Evolutionary conservation across 192 early-diverging fungal species (phyloP).

Genomic region (Entomortierella lignicola): DNA sequence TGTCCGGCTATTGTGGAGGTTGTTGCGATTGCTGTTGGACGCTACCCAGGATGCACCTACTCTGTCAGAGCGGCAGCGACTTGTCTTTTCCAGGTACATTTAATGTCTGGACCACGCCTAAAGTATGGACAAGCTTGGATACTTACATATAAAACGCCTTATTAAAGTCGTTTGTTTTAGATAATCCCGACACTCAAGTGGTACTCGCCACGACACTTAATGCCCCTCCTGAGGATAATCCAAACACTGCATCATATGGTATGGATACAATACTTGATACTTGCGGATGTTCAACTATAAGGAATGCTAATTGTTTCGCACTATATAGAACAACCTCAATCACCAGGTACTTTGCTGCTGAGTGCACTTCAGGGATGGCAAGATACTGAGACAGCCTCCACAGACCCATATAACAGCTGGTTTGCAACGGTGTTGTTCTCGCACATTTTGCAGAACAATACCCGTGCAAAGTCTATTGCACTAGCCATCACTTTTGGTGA

Average conservation of each 20-base stretch:
- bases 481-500: slow-evolving; percentile 81
- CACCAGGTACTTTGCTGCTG: slow-evolving; percentile 91
- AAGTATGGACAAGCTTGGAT: too few relatives aligned
- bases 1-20: slow-evolving; percentile 85
- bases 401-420: slow-evolving; percentile 90
- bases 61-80: slow-evolving; percentile 86
- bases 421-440: slow-evolving; percentile 88
- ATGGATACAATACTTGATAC: slow-evolving; percentile 4
- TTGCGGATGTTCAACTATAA: not conserved
- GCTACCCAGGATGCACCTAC: slow-evolving; percentile 57
- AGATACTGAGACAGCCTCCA: slow-evolving; percentile 36
- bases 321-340: slow-evolving; percentile 73
- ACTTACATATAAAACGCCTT: too few relatives aligned
- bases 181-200: slow-evolving; percentile 91
- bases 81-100: slow-evolving; percentile 80
- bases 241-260: slow-evolving; percentile 65
- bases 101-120: too few relatives aligned
- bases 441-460: slow-evolving; percentile 80
- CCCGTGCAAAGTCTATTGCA: slow-evolving; percentile 81
- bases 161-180: slow-evolving; percentile 72
- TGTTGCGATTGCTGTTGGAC: slow-evolving; percentile 80
- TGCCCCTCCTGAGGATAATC: slow-evolving; percentile 80
- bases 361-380: slow-evolving; percentile 84
- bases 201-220: slow-evolving; percentile 88
- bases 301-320: too few relatives aligned